These are phyloP conservation scores for Didymella exigua DNA, from an alignment of 2,329 filamentous ascomycete genomes.

Conservation along the genomic window DNA sequence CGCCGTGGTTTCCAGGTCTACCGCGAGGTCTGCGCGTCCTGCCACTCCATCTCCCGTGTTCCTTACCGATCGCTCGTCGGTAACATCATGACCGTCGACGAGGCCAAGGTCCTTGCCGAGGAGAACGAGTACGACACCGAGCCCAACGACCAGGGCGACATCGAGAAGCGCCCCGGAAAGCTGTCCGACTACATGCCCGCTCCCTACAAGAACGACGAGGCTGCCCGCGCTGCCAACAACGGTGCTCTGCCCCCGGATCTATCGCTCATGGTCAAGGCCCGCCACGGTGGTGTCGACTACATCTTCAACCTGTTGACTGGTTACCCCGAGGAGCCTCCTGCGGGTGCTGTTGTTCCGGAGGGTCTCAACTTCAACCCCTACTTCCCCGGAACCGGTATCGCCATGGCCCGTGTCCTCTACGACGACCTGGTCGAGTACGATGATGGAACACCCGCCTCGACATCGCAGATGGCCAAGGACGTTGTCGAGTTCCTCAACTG, in stretches of 20 bases:
- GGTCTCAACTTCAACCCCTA: conserved; percentile 99
- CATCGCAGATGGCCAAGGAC: conserved; percentile 99
- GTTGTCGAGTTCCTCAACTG: conserved; percentile 99
- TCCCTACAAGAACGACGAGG: conserved; percentile 99
- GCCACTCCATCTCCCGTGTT: conserved; percentile 93
- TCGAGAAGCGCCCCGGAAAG: conserved; percentile 98
- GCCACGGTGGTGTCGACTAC: conserved; percentile 98
- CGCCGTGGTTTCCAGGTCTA: conserved; percentile 99
- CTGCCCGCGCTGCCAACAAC: conserved; percentile 96
- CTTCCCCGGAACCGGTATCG: conserved; percentile 98
- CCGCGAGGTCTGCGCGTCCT: conserved; percentile 95
- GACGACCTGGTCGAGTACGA: conserved; percentile 98
- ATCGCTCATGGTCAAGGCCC: conserved; percentile 94
- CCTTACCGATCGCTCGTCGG: conserved; percentile 94
- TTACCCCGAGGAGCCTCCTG: conserved; percentile 94
- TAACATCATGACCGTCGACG: conserved; percentile 90
- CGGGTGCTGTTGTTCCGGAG: conserved; percentile 80
- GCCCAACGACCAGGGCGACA: conserved; percentile 96
- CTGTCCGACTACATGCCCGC: conserved; percentile 94
- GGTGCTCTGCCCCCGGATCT: conserved; percentile 97
- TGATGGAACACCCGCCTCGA: conserved; percentile 89
- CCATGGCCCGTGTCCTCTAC: conserved; percentile 98
- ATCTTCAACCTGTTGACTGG: conserved; percentile 96
- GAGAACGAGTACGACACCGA: conserved; percentile 98
- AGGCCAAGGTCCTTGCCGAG: conserved; percentile 96